Evolutionary conservation across 129 eudicot genomes (phyloP), one percentile per base, ranked within the genome.

Genomic region (Tagetes patula): DNA sequence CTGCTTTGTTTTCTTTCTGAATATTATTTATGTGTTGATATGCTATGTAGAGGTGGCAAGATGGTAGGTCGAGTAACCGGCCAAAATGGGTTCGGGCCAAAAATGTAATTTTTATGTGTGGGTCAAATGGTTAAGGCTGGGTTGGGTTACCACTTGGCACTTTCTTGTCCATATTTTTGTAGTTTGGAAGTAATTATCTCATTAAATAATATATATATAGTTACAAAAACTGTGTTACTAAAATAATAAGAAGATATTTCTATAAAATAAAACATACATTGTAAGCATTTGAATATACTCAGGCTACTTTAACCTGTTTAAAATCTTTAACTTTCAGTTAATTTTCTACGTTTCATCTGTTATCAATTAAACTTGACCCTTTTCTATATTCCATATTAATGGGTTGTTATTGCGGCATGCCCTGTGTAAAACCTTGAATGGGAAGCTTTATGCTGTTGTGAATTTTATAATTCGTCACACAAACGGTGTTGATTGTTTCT

Each of bases 401-500:
- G 54, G 27, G 58, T 50, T 50, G 30, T 14, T 1, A 50, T 50
- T 50, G 58, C 5, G 32, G 14, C 30, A n/a, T 50, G 14, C 8
- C 2, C 13, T n/a, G 12, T 47, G 52, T 67, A 58, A 72, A 41
- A 27, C 14, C 31, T 41, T 37, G 40, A 75, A 39, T 30, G 0
- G 12, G 43, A 60, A 43, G 70, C 13, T 69, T 1, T 69, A 49
- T 47, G 40, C 2, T 27, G 34, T 27, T 60, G 14, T 43, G 55
- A 46, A 71, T 40, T 60, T n/a, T 67, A 14, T 75, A 13, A 42
- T 3, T 7, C 71, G 31, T 36, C 56, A 43, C 27, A 42, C 50
- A 38, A 60, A 65, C 37, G 11, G 39, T 71, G 48, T 60, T 66
- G 75, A 55, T 40, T 61, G 42, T 42, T 49, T 75, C 58, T 68